These are phyloP conservation scores for Eimeria necatrix DNA, from an alignment of 169 alveolate genomes.

Conservation along the genomic window DNA sequence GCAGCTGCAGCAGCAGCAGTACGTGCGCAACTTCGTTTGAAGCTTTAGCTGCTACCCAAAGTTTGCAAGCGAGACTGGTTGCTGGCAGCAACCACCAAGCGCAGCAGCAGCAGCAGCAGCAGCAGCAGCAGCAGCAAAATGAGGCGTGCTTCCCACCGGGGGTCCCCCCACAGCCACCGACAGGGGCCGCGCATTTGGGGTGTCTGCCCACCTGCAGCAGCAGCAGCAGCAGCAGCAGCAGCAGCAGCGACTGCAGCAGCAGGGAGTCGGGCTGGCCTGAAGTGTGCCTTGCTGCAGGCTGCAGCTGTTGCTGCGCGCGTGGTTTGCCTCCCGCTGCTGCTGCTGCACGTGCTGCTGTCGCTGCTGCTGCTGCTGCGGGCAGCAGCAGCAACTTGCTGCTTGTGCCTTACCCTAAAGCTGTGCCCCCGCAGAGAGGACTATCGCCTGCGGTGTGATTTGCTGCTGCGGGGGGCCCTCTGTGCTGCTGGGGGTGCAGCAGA, in stretches of 20 bases:
- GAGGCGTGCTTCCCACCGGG: not conserved
- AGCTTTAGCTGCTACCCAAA: no score
- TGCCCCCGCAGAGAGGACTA: conserved; percentile 33
- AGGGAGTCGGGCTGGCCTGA: not conserved
- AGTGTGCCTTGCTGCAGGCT: not conserved
- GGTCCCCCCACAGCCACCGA: not conserved
- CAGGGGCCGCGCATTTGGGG: not conserved
- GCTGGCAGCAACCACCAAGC: no score
- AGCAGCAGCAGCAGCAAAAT: conserved; percentile 14
- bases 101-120: no score
- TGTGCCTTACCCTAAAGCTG: not conserved
- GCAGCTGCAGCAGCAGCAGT: no score
- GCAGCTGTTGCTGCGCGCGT: not conserved
- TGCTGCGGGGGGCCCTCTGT: not conserved
- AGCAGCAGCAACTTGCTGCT: not conserved
- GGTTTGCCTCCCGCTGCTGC: not conserved
- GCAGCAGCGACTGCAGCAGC: conserved; percentile 17
- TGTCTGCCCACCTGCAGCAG: not conserved
- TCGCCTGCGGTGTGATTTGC: not conserved
- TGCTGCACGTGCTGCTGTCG: not conserved
- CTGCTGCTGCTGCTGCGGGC: conserved; percentile 20
- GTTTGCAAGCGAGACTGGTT: no score
- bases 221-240: conserved; percentile 26
- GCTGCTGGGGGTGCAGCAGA: conserved; percentile 36
- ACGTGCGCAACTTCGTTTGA: no score